Evolutionary conservation across 345 rosid species (phyloP), one percentile per base, ranked within the genome.

Genomic region (Eutrema yunnanense): DNA sequence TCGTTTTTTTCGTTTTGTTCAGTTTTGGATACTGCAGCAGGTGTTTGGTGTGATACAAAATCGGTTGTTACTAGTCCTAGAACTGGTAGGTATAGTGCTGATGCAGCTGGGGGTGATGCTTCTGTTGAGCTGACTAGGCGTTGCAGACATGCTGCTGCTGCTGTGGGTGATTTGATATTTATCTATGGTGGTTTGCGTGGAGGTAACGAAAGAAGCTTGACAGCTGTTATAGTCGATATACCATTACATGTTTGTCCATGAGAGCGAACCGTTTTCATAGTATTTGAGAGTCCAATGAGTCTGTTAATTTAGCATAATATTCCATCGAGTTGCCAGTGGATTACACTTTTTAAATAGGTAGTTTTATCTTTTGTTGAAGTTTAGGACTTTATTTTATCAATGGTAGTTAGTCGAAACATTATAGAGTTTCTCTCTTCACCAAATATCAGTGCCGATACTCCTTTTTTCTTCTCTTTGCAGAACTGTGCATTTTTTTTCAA

Each of bases 11-110:
- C 62, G 56, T 58, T 48, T 75, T 64, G 51, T 86, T 34, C 74
- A 95, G 99, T 95, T 62, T 82, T 95, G 87, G 99, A 95, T 85
- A 95, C 99, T 73, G 98, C 99, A 58, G 98, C 99, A 26, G 99
- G 99, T 69, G 98, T 95, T 69, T 95, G 99, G 99, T 95, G 99
- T 80, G 99, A 95, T 83, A 92, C 97, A 61, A 95, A 92, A 75
- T 95, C 98, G 76, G 98, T 95, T 75, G 96, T 95, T 65, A 95
- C 91, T 60, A 92, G 86, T 82, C 98, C 98, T 60, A 87, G 97
- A 77, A 88, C 97, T 55, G 97, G 94, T 48, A 86, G 89, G 73
- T 92, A 84, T 79, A 87, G 96, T 76, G 97, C 96, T 62, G 97
- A 88, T 71, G 96, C 96, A 71, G 96, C 98, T 74, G 98, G 96